phyloP scores from a whole-genome alignment of 1,139 yeast genomes.

The Hanseniaspora gamundiae region DNA sequence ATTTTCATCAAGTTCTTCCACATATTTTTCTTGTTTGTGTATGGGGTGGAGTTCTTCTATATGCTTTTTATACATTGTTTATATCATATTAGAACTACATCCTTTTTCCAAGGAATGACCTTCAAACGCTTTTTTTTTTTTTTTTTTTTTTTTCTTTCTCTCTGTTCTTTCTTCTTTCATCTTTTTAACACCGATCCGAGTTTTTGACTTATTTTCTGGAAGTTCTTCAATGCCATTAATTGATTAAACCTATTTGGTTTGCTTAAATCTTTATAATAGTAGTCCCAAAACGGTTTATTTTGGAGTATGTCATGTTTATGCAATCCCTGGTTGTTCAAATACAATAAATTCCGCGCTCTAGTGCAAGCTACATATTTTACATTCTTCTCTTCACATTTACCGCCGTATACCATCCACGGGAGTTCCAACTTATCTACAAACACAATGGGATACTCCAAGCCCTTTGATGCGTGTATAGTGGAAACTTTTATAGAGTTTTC shows the following conservation, averaged over 20 bases:
- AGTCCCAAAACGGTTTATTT: conserved; percentile 19
- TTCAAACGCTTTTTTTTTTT: too few species aligned
- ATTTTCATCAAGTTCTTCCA: too few species aligned
- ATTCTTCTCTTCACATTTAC: conserved; percentile 18
- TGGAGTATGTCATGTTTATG: conserved; percentile 1
- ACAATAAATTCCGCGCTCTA: conserved; percentile 44
- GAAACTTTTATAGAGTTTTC: conserved; percentile 28
- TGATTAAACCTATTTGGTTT: conserved; percentile 7
- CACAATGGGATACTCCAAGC: conserved; percentile 59
- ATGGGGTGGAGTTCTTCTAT: too few species aligned
- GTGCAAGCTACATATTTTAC: conserved; percentile 55
- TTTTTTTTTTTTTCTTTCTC: too few species aligned
- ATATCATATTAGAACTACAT: too few species aligned
- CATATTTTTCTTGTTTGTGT: too few species aligned
- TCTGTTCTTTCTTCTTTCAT: too few species aligned
- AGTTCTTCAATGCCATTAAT: not conserved
- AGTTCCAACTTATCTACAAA: conserved; percentile 31
- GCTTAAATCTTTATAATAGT: conserved; percentile 18
- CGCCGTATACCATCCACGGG: conserved; percentile 14
- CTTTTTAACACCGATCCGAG: too few species aligned
- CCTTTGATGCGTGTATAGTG: conserved; percentile 63
- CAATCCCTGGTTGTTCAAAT: conserved; percentile 24
- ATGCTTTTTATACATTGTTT: not conserved
- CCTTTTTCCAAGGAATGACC: too few species aligned
- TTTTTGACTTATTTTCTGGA: not conserved